phyloP scores from a whole-genome alignment of 2,329 filamentous ascomycete genomes.

The Rhynchosporium graminicola region DNA sequence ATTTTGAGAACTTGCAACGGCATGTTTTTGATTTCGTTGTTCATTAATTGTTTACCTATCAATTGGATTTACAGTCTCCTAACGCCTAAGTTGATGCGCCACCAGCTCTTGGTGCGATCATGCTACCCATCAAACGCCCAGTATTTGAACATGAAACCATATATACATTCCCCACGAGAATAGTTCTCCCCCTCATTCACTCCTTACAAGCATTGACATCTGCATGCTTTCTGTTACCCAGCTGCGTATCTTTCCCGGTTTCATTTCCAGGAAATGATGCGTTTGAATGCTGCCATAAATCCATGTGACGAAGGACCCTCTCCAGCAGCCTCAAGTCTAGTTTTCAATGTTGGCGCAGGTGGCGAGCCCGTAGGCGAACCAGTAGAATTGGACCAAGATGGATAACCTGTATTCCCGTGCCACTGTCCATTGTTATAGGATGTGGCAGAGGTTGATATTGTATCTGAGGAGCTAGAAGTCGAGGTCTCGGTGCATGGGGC shows the following conservation, averaged over 20 bases:
- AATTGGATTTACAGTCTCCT: slow-evolving; percentile 1
- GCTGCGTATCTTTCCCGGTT: not conserved
- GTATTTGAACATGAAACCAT: not conserved
- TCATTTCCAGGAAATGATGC: not conserved
- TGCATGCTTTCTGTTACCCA: not conserved
- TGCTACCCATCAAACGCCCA: slow-evolving; percentile 18
- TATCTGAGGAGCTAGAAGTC: slow-evolving; percentile 15
- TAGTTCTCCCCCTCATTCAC: no score
- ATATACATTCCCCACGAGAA: not conserved
- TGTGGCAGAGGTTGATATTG: slow-evolving; percentile 16
- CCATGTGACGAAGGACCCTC: not conserved
- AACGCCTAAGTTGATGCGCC: slow-evolving; percentile 33
- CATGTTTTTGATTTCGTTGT: slow-evolving; percentile 8
- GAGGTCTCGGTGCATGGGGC: slow-evolving; percentile 22
- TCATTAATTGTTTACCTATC: slow-evolving; percentile 19
- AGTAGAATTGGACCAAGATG: slow-evolving; percentile 35
- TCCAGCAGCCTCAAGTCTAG: not conserved
- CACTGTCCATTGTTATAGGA: slow-evolving; percentile 38
- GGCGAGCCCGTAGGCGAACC: slow-evolving; percentile 5
- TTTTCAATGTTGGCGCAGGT: slow-evolving; percentile 6
- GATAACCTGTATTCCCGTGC: slow-evolving; percentile 40
- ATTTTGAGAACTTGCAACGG: no score
- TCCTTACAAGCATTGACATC: not conserved
- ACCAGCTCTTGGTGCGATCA: slow-evolving; percentile 40
- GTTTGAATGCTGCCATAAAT: not conserved